Evolutionary conservation across 441 rosid genomes (phyloP), one percentile per base, ranked within the genome.

Genomic region (Kokia cookei): DNA sequence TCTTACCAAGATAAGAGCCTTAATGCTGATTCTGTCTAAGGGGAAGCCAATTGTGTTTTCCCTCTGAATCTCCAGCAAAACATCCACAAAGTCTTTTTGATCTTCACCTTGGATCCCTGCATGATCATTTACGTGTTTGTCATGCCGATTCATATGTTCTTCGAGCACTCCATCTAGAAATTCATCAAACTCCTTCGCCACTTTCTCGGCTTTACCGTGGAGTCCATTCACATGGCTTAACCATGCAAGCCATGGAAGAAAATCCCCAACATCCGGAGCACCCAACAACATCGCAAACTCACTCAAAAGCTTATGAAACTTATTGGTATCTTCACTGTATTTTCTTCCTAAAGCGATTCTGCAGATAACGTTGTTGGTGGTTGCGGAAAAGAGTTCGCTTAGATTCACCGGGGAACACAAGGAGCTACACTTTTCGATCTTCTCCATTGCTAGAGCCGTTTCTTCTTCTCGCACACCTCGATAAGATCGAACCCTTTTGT

Each of bases 221-320:
- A 77, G 10, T 47, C 89, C 89, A 2, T 76, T 69, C 7, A 84
- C 32, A 76, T 61, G 55, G 22, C 73, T 79, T 22, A 85, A 55
- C 89, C 90, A 86, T 1, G 69, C 71, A n/a, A 86, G 85, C 79
- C 80, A 82, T 3, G 88, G 86, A 3, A 88, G 61, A 73, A 62
- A 88, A 68, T 76, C 85, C 24, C 82, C 86, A 9, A 88, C 61
- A 70, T 73, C 61, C 37, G 82, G 62, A 57, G 4, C 29, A 0
- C 86, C 87, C 35, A 84, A 66, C 2, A 83, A 65, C 67, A 53
- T 73, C 3, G 13, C 24, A 14, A 85, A 67, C 35, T 78, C 77
- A 1, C 19, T 32, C 10, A 86, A 37, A 2, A 86, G 64, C 67
- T 55, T 75, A 71, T 47, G 78, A 17, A 83, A 85, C 78, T 75